These are phyloP conservation scores for Paecilomyces variotii DNA, from an alignment of 2,329 filamentous ascomycete genomes.

Conservation along the genomic window DNA sequence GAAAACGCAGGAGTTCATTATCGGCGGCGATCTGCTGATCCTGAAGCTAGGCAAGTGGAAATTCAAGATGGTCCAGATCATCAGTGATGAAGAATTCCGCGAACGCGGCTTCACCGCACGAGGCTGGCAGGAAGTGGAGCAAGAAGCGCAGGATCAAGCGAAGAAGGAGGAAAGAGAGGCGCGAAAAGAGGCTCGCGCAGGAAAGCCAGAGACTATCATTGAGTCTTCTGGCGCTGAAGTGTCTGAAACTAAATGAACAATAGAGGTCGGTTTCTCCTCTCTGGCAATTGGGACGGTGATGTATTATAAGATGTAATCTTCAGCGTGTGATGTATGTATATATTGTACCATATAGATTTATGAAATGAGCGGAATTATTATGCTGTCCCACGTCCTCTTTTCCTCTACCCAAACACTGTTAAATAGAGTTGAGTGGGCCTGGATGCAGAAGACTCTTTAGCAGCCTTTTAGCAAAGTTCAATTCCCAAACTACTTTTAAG, in stretches of 20 bases:
- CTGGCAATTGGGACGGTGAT: neutral
- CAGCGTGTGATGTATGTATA: neutral
- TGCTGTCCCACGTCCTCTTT: no score
- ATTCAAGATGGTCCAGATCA: slow-evolving; percentile 48
- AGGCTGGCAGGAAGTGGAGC: slow-evolving; percentile 40
- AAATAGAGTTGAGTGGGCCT: no score
- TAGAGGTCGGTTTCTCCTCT: neutral
- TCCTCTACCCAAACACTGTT: no score
- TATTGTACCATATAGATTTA: neutral
- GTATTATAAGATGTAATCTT: neutral
- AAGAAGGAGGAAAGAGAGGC: neutral
- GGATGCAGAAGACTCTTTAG: no score
- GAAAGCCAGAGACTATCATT: slow-evolving; percentile 6
- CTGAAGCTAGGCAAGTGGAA: slow-evolving; percentile 54
- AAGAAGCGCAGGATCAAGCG: slow-evolving; percentile 6
- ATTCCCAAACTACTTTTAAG: no score
- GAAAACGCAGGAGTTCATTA: slow-evolving; percentile 41
- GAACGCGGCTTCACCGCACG: slow-evolving; percentile 39
- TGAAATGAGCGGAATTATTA: neutral
- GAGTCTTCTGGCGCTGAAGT: neutral
- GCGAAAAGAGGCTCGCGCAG: slow-evolving; percentile 4
- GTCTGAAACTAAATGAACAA: neutral
- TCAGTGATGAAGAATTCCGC: slow-evolving; percentile 47
- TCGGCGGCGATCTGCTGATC: slow-evolving; percentile 46
- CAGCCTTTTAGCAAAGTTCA: no score